Percentiles rank a stretch among this genome's conserved stretches.
Conservation (phyloP, 331 rosid species). For the Spiraea crenata region DNA sequence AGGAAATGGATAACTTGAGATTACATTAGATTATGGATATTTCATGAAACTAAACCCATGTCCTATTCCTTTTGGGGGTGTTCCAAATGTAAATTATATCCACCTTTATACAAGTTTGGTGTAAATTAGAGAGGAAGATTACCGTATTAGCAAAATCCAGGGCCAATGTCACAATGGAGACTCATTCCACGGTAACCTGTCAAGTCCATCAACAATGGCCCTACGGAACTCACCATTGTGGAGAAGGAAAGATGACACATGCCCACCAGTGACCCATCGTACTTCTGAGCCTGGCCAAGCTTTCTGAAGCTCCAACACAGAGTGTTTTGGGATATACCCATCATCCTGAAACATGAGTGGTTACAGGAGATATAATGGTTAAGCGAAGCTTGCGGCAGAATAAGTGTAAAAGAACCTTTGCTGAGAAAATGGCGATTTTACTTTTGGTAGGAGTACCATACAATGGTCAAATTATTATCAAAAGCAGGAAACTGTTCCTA, state of each 20-base stretch:
- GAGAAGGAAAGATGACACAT: constrained; percentile 90
- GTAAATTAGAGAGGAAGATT: constrained; percentile 27
- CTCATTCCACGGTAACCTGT: constrained; percentile 79
- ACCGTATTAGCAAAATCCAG: constrained; percentile 19
- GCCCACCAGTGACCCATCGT: constrained; percentile 98
- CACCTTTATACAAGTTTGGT: constrained; percentile 26
- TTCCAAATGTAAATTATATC: constrained; percentile 18
- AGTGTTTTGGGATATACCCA: constrained; percentile 87
- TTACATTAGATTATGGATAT: background rate
- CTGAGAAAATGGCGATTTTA: background rate
- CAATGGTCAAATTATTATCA: background rate
- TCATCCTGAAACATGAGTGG: constrained; percentile 65
- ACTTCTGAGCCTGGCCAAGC: constrained; percentile 99
- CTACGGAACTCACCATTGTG: constrained; percentile 76
- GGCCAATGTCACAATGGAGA: constrained; percentile 39
- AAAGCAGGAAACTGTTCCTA: background rate
- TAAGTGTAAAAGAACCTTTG: background rate
- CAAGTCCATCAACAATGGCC: constrained; percentile 79
- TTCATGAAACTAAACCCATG: background rate
- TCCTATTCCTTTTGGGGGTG: background rate
- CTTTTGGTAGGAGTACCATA: background rate
- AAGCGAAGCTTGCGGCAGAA: background rate
- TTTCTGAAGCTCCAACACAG: constrained; percentile 79
- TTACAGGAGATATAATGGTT: background rate
- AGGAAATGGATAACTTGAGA: background rate